phyloP scores from a whole-genome alignment of 148 eudicot species.

The Chenopodium berlandieri region DNA sequence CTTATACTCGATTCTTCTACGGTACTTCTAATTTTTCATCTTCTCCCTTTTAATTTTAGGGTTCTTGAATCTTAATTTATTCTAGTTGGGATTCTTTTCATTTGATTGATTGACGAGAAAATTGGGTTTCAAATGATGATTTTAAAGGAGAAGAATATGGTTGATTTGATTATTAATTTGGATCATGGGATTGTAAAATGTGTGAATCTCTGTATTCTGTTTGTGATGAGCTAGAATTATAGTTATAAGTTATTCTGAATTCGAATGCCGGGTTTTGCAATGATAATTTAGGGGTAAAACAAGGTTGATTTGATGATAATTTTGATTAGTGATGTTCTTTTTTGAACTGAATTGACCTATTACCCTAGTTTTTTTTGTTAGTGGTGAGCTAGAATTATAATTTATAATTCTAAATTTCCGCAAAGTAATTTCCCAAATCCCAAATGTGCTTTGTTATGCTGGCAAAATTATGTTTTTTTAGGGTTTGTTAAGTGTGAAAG shows the following conservation, averaged over 20 bases:
- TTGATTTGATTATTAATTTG: background rate
- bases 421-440: background rate
- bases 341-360: too few species aligned
- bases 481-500: background rate
- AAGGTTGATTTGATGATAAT: too few species aligned
- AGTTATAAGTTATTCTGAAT: background rate
- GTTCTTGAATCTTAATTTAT: constrained; percentile 2
- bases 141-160: background rate
- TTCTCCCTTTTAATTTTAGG: background rate
- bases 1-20: constrained; percentile 89
- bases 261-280: too few species aligned
- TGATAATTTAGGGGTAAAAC: too few species aligned
- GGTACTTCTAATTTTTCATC: constrained; percentile 30
- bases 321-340: too few species aligned
- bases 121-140: background rate
- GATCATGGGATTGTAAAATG: background rate
- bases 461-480: background rate
- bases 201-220: background rate
- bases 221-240: background rate
- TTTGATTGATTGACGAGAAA: too few species aligned
- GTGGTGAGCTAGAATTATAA: too few species aligned
- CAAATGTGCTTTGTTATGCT: background rate
- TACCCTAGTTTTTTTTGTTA: too few species aligned
- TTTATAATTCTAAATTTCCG: too few species aligned
- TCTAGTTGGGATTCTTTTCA: background rate